A percentile compares a stretch with the other conserved stretches of the same genome.
Conservation (phyloP, 192 early-diverging fungal genomes). For the Entomortierella lignicola region DNA sequence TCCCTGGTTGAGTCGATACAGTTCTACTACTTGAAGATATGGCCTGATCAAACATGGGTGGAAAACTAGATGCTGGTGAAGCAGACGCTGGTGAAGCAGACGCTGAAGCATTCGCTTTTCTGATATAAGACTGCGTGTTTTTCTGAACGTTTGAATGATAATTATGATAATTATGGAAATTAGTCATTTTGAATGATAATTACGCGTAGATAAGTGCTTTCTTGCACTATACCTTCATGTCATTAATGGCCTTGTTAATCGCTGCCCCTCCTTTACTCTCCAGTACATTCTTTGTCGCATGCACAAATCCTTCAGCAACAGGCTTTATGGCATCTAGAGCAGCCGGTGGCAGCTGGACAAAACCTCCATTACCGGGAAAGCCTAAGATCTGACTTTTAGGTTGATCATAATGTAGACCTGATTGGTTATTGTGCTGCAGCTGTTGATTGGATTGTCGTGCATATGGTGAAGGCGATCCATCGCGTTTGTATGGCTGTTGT, state of each 20-base stretch:
- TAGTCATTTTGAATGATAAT: constrained; percentile 40
- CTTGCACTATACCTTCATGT: constrained; percentile 40
- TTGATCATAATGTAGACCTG: constrained; percentile 11
- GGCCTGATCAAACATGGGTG: constrained; percentile 44
- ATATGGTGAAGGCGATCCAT: constrained; percentile 13
- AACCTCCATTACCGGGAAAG: constrained; percentile 36
- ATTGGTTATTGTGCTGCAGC: constrained; percentile 6
- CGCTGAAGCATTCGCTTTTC: constrained; percentile 21
- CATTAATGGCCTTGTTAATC: constrained; percentile 66
- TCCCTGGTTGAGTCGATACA: constrained; percentile 17
- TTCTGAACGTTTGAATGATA: constrained; percentile 24
- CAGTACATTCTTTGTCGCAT: constrained; percentile 67
- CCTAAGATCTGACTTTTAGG: constrained; percentile 5
- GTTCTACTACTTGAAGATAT: constrained; percentile 22
- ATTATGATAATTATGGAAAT: neutral
- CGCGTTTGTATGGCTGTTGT: constrained; percentile 16
- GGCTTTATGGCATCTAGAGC: constrained; percentile 63
- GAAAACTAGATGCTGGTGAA: constrained; percentile 16
- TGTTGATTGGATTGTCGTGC: constrained; percentile 14
- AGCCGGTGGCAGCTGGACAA: constrained; percentile 66
- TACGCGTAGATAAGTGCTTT: no score
- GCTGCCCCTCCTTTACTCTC: constrained; percentile 62
- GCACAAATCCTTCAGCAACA: constrained; percentile 57
- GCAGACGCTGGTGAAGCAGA: neutral
- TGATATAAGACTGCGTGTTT: constrained; percentile 49